These are phyloP conservation scores for Pisolithus sp. DNA, from an alignment of 768 basidiomycete species.

Conservation along the genomic window DNA sequence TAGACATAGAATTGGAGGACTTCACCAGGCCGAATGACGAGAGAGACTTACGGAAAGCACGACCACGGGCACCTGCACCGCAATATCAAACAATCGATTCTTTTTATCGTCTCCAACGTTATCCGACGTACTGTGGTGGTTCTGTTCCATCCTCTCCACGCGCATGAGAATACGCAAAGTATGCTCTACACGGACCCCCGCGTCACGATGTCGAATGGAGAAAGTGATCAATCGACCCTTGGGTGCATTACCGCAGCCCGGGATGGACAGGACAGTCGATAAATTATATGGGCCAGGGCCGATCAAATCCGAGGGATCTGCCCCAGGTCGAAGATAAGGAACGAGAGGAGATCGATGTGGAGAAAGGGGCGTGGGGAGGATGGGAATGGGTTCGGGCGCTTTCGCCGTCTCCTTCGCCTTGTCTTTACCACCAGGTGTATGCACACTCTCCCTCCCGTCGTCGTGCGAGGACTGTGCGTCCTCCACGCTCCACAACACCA, in stretches of 20 bases:
- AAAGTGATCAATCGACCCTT: conserved; percentile 45
- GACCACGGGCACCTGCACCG: conserved; percentile 80
- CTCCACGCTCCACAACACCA: conserved; percentile 15
- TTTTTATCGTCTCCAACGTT: conserved; percentile 57
- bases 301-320: conserved; percentile 17
- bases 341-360: conserved; percentile 25
- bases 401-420: conserved; percentile 9
- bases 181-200: conserved; percentile 71
- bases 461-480: conserved; percentile 15
- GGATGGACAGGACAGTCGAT: conserved; percentile 11
- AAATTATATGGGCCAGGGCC: conserved; percentile 23
- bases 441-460: conserved; percentile 1
- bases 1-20: neutral
- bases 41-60: conserved; percentile 70
- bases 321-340: conserved; percentile 6
- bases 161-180: conserved; percentile 74
- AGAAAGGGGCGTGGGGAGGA: conserved; percentile 24
- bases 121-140: conserved; percentile 52
- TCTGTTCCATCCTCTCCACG: conserved; percentile 68
- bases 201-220: conserved; percentile 61
- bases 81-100: conserved; percentile 80
- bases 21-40: neutral
- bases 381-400: conserved; percentile 9
- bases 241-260: conserved; percentile 7
- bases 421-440: conserved; percentile 2